These are phyloP conservation scores for Talaromyces nanjingensis DNA, from an alignment of 495 filamentous ascomycete genomes.

Conservation along the genomic window DNA sequence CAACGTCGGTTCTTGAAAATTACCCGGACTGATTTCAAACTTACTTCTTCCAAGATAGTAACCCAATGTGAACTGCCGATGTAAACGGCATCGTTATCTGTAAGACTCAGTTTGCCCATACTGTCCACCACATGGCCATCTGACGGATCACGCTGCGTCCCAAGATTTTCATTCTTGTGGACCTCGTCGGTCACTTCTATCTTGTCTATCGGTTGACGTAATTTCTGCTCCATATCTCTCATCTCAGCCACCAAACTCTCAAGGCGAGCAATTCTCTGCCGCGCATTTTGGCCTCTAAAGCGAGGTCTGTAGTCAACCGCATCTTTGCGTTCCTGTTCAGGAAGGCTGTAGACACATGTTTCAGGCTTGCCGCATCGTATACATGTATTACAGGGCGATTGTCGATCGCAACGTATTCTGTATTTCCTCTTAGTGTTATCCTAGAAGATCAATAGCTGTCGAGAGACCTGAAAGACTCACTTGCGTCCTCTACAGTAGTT, in stretches of 20 bases:
- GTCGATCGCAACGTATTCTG: conserved; percentile 8
- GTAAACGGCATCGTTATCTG: conserved; percentile 38
- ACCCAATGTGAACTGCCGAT: conserved; percentile 88
- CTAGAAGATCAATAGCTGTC: neutral
- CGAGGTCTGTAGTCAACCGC: conserved; percentile 9
- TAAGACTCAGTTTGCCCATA: conserved; percentile 5
- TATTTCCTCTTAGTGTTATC: neutral
- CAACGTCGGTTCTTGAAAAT: neutral
- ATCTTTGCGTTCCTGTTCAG: conserved; percentile 5
- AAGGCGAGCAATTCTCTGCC: conserved; percentile 6
- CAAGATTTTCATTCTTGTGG: neutral
- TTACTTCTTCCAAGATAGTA: conserved; percentile 72
- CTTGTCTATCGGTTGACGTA: neutral
- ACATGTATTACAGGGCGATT: conserved; percentile 4
- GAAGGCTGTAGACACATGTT: neutral
- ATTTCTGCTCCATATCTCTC: conserved; percentile 5
- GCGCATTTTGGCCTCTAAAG: neutral
- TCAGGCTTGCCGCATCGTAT: conserved; percentile 3
- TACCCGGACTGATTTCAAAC: conserved; percentile 8
- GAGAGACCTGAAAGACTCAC: neutral
- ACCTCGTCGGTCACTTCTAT: neutral
- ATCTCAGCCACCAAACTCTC: conserved; percentile 6
- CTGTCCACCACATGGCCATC: neutral
- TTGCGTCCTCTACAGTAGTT: conserved; percentile 7
- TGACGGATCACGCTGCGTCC: neutral